Evolutionary conservation across 139 green algal species (phyloP).

Genomic region (Astrephomene gubernaculifera): DNA sequence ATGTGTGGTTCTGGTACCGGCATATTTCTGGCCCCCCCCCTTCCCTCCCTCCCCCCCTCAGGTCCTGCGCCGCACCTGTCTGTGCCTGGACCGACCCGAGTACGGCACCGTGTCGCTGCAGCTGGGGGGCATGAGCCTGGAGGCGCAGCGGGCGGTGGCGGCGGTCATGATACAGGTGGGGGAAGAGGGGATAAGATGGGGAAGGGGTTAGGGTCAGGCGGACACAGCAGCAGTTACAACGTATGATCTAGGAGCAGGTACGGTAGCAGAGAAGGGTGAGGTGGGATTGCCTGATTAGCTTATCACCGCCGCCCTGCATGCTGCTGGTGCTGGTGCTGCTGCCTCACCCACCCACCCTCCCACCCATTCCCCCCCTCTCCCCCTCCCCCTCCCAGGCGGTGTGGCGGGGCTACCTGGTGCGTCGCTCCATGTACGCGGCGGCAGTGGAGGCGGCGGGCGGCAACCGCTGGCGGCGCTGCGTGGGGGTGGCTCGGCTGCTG

Average conservation of each 20-base stretch:
- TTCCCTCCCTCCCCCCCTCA: not conserved
- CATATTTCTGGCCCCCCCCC: not conserved
- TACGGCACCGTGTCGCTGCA: slow-evolving; percentile 38
- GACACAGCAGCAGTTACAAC: too few relatives aligned
- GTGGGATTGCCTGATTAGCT: too few relatives aligned
- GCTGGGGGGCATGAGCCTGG: slow-evolving; percentile 9
- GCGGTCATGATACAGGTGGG: slow-evolving; percentile 38
- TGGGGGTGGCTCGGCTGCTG: not conserved
- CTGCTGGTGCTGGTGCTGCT: too few relatives aligned
- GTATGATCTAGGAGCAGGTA: too few relatives aligned
- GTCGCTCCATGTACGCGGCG: not conserved
- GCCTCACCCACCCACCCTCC: not conserved
- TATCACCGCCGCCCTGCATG: too few relatives aligned
- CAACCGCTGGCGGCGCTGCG: slow-evolving; percentile 19
- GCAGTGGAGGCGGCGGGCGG: not conserved
- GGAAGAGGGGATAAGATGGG: too few relatives aligned
- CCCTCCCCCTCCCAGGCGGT: not conserved
- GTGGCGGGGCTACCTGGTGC: slow-evolving; percentile 25
- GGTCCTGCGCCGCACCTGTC: slow-evolving; percentile 30
- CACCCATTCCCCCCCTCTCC: not conserved
- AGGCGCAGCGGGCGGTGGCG: slow-evolving; percentile 39
- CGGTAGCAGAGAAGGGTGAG: too few relatives aligned
- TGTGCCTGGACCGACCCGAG: slow-evolving; percentile 39
- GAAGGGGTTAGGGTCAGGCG: too few relatives aligned
- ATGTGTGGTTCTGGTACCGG: too few relatives aligned